Evolutionary conservation across 169 alveolate species (phyloP).

Genomic region (Cryptosporidium bovis): DNA sequence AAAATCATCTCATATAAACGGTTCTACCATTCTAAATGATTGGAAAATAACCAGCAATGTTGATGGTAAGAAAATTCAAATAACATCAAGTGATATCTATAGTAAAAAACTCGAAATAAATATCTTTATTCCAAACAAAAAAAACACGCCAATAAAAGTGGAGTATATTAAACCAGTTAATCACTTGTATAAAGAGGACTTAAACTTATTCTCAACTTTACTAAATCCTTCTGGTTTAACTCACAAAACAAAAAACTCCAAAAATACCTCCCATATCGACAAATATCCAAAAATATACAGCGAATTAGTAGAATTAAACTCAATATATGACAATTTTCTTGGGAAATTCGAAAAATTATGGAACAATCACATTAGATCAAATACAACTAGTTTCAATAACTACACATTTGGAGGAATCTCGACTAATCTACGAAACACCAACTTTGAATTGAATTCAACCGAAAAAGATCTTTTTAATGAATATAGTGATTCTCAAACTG

Average conservation of each 20-base stretch:
- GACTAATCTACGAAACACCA: background rate
- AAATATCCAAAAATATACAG: background rate
- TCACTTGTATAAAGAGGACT: slow-evolving; percentile 4
- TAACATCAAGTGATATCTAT: slow-evolving; percentile 5
- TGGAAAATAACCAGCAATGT: slow-evolving; percentile 12
- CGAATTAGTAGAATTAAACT: background rate
- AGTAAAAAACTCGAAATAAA: background rate
- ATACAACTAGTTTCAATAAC: background rate
- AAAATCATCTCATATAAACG: background rate
- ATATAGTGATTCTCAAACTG: background rate
- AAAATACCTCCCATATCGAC: background rate
- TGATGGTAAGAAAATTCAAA: slow-evolving; percentile 37
- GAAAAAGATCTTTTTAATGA: background rate
- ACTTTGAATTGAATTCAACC: background rate
- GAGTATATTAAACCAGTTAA: slow-evolving; percentile 36
- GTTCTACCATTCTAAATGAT: slow-evolving; percentile 21
- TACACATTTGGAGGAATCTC: background rate
- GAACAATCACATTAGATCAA: background rate
- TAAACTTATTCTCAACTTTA: slow-evolving; percentile 13
- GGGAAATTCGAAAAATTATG: background rate
- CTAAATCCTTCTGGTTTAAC: background rate
- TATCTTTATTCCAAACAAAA: slow-evolving; percentile 28
- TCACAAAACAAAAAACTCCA: background rate
- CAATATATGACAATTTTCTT: background rate
- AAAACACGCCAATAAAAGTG: background rate